Percentiles rank a stretch among this genome's conserved stretches.
These are phyloP conservation scores for Diaporthe caulivora DNA, from an alignment of 2,329 filamentous ascomycete genomes.

Conservation along the genomic window DNA sequence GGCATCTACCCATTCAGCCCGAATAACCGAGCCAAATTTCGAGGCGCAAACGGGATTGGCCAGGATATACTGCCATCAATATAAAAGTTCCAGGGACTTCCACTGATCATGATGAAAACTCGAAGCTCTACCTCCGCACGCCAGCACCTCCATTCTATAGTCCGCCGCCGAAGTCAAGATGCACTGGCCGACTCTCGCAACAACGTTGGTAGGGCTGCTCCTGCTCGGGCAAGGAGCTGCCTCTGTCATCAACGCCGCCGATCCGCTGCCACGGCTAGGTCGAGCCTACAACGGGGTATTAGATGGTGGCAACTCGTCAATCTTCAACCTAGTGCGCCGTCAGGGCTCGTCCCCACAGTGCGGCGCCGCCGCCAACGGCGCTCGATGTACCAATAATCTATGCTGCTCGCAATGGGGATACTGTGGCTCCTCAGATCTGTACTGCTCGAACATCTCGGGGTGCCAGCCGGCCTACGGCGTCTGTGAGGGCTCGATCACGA, in stretches of 20 bases:
- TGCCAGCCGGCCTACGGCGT: slow-evolving; percentile 9
- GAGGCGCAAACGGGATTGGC: neutral
- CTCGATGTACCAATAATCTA: slow-evolving; percentile 25
- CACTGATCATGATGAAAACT: neutral
- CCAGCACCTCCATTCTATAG: neutral
- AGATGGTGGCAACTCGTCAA: neutral
- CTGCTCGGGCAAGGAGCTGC: neutral
- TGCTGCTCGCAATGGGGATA: slow-evolving; percentile 25
- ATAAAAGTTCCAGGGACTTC: slow-evolving; percentile 20
- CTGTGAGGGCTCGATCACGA: neutral
- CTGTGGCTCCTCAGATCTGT: slow-evolving; percentile 6
- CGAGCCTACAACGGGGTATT: neutral
- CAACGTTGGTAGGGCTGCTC: neutral
- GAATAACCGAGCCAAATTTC: slow-evolving; percentile 25
- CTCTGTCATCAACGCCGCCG: neutral
- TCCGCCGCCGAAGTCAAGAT: slow-evolving; percentile 1
- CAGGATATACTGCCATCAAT: neutral
- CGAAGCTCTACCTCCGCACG: neutral
- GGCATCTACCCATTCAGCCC: slow-evolving; percentile 12
- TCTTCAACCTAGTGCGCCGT: slow-evolving; percentile 1
- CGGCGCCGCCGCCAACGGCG: slow-evolving; percentile 30
- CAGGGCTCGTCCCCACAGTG: slow-evolving; percentile 24
- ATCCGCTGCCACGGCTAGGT: neutral
- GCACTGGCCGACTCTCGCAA: slow-evolving; percentile 6
- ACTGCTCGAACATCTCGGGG: slow-evolving; percentile 5